Percentiles rank a stretch among this genome's conserved stretches.
Evolutionary conservation across 192 early-diverging fungal species (phyloP).

Genomic region (Backusella mclennaniae): DNA sequence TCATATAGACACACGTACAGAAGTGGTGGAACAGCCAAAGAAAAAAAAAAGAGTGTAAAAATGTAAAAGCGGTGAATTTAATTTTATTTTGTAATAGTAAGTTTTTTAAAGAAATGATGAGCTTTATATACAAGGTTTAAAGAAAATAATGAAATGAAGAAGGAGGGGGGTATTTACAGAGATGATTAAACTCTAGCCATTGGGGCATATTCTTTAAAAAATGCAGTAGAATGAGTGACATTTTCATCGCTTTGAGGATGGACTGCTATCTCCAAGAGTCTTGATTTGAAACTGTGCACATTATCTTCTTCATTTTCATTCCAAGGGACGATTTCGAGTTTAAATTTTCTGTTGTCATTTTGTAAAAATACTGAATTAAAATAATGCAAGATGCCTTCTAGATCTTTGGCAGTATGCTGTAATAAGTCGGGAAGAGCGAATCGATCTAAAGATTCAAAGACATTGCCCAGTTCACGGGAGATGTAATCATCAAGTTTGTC

Average conservation of each 20-base stretch:
- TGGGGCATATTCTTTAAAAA: slow-evolving; percentile 22
- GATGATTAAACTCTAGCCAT: slow-evolving; percentile 17
- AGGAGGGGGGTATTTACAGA: neutral
- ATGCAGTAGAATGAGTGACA: slow-evolving; percentile 6
- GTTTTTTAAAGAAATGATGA: neutral
- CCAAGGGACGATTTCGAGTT: slow-evolving; percentile 24
- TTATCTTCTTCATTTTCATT: neutral
- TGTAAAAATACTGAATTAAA: slow-evolving; percentile 26
- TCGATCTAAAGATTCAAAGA: slow-evolving; percentile 21
- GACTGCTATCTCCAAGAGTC: neutral
- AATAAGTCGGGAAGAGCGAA: slow-evolving; percentile 19
- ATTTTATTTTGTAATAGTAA: neutral
- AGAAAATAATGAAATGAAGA: neutral
- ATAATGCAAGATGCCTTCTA: slow-evolving; percentile 19
- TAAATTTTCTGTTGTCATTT: slow-evolving; percentile 4
- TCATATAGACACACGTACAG: neutral
- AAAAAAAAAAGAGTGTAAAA: neutral
- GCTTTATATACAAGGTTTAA: neutral
- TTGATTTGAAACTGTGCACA: slow-evolving; percentile 2
- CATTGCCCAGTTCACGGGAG: neutral
- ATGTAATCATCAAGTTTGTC: slow-evolving; percentile 21
- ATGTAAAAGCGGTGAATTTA: neutral
- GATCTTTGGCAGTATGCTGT: slow-evolving; percentile 11
- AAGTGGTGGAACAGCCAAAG: neutral
- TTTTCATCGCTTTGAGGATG: slow-evolving; percentile 1